Evolutionary conservation across 768 basidiomycete species (phyloP).

Genomic region (Coprinopsis sp.): DNA sequence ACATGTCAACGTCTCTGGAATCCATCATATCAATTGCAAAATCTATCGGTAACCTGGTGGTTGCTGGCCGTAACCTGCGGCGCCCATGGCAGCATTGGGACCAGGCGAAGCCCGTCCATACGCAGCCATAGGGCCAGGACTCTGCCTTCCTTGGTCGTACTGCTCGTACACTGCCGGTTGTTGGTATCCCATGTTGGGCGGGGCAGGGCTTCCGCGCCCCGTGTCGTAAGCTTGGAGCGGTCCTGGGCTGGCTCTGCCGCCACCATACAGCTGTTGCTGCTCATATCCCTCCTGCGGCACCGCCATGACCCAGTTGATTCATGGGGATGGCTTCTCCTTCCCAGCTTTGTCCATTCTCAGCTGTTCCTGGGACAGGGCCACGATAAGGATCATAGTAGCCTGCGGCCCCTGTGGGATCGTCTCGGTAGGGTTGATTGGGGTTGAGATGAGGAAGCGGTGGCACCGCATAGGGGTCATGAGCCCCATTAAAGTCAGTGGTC

Average conservation of each 20-base stretch:
- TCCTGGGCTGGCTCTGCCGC: constrained; percentile 34
- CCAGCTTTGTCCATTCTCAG: constrained; percentile 47
- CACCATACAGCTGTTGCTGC: constrained; percentile 28
- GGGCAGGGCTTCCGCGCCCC: constrained; percentile 19
- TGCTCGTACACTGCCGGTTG: not conserved
- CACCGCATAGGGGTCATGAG: constrained; percentile 70
- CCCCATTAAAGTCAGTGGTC: constrained; percentile 47
- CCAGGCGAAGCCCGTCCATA: constrained; percentile 35
- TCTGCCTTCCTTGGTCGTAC: constrained; percentile 20
- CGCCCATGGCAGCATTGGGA: constrained; percentile 39
- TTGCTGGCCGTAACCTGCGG: constrained; percentile 21
- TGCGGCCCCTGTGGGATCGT: constrained; percentile 51
- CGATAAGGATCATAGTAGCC: constrained; percentile 79
- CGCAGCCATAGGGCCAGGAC: constrained; percentile 30
- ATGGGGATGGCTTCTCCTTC: constrained; percentile 65
- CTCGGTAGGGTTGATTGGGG: constrained; percentile 71
- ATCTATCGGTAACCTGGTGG: not conserved
- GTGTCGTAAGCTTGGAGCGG: constrained; percentile 30
- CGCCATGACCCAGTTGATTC: constrained; percentile 49
- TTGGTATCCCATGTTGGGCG: not conserved
- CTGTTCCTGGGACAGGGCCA: constrained; percentile 65
- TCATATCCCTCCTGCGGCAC: constrained; percentile 1
- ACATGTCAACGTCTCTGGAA: no score
- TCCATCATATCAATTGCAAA: constrained; percentile 6
- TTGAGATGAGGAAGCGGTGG: constrained; percentile 80